Evolutionary conservation across 177 flowering plant species (phyloP), one percentile per base, ranked within the genome.

Genomic region (Vitis hybrid): DNA sequence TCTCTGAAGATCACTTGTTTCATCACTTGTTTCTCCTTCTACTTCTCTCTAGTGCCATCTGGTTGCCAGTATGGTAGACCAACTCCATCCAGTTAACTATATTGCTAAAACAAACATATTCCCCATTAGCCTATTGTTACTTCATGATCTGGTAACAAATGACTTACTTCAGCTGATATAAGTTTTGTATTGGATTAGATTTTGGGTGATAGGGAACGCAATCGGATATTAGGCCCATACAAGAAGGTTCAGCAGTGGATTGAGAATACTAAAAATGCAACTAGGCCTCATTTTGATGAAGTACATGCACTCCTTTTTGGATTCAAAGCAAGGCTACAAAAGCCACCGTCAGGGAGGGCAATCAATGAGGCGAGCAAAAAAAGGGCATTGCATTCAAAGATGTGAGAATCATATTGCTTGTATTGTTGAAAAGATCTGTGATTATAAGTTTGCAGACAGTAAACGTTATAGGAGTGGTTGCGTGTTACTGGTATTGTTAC

Each of bases 261-360:
- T 16, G 97, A 90, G 68, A 76, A 83, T 64, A 86, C 92, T 7
- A 91, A 76, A 77, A 79, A 72, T 14, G 94, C 96, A 26, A 86
- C 90, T 22, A 72, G 55, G 13, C 98, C 95, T 71, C 87, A 94
- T 72, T 94, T 94, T 75, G 92, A 94, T 58, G 94, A 94, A 68
- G 85, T 84, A 15, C 95, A 92, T 73, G 62, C 79, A 16, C 3
- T 76, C 64, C 83, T 94, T 65, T 83, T 77, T 77, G 80, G 78
- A 72, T 82, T 69, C 60, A 22, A 84, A 74, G 82, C 67, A 63
- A 82, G 66, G 65, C 53, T 84, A 1, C 77, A 81, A 71, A 74
- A 80, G 77, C 78, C 74, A 67, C 75, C 62, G 13, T 52, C 71
- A 3, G 20, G 7, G 22, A 68, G 50, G 31, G 72, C 60, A n/a